These are phyloP conservation scores for Colletotrichum australisinense DNA, from an alignment of 2,329 filamentous ascomycete genomes.

Conservation along the genomic window DNA sequence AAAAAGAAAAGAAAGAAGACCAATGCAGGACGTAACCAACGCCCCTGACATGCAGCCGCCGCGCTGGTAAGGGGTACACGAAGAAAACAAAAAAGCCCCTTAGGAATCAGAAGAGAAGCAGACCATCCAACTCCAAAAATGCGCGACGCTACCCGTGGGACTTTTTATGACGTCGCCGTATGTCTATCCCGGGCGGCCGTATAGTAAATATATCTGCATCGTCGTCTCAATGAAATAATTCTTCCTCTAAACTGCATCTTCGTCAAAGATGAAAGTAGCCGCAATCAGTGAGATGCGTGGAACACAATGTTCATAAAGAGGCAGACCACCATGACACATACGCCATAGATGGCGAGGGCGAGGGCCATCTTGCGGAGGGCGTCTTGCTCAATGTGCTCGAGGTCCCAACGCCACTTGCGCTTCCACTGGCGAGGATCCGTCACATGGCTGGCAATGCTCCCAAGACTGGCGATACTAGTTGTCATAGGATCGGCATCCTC, in stretches of 20 bases:
- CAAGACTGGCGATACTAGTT: constrained; percentile 58
- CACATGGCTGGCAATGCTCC: constrained; percentile 52
- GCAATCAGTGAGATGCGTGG: constrained; percentile 67
- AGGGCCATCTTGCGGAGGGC: constrained; percentile 79
- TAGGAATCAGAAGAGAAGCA: background rate
- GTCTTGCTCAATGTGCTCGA: constrained; percentile 72
- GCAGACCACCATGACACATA: constrained; percentile 90
- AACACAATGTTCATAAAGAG: constrained; percentile 88
- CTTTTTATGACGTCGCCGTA: background rate
- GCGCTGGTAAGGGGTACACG: constrained; percentile 10
- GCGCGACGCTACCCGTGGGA: constrained; percentile 8
- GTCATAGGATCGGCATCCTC: constrained; percentile 57
- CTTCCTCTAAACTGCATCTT: constrained; percentile 14
- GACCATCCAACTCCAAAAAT: constrained; percentile 23
- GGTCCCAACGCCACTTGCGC: constrained; percentile 68
- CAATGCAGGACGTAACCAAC: background rate
- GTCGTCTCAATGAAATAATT: constrained; percentile 8
- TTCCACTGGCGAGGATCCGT: constrained; percentile 58
- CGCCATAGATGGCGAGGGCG: constrained; percentile 83
- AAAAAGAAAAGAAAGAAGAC: background rate
- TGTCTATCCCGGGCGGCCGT: constrained; percentile 28
- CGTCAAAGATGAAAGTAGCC: background rate
- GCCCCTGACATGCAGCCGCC: constrained; percentile 21
- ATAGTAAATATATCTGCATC: background rate
- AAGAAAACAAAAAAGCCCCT: background rate